Conservation (phyloP, 2,329 filamentous ascomycete species). For the Dothiorella sarmentorum region DNA sequence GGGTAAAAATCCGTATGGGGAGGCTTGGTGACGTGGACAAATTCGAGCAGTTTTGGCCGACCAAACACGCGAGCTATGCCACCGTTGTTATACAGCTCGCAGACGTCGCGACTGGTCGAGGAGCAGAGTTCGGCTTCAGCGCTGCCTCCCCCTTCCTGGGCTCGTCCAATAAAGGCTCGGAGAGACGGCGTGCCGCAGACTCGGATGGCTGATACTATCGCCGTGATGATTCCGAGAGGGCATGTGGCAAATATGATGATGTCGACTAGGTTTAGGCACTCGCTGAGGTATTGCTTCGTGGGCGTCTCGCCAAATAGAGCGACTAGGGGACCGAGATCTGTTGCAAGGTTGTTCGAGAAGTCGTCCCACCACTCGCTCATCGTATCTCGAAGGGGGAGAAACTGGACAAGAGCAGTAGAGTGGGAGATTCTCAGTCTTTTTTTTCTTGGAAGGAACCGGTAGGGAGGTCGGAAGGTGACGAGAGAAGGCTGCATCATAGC, state of each 20-base stretch:
- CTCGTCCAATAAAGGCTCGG: constrained; percentile 40
- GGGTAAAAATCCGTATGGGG: constrained; percentile 21
- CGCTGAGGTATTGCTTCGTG: constrained; percentile 33
- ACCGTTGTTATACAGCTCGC: constrained; percentile 20
- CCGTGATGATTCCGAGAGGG: constrained; percentile 42
- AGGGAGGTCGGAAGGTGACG: too few species aligned
- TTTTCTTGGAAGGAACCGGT: too few species aligned
- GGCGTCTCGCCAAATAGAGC: constrained; percentile 27
- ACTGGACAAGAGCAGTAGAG: too few species aligned
- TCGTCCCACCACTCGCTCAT: too few species aligned
- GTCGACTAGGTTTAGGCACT: constrained; percentile 26
- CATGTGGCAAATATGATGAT: constrained; percentile 36
- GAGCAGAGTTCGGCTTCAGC: constrained; percentile 42
- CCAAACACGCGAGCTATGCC: constrained; percentile 21
- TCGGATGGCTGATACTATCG: constrained; percentile 32
- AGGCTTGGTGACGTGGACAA: constrained; percentile 4
- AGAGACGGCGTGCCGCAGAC: constrained; percentile 30
- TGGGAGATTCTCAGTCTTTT: too few species aligned
- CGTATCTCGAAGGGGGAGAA: too few species aligned
- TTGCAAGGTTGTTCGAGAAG: too few species aligned
- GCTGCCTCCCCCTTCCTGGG: constrained; percentile 33
- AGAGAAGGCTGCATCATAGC: too few species aligned
- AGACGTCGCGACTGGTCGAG: constrained; percentile 33
- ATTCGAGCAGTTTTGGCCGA: constrained; percentile 25
- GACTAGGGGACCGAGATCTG: too few species aligned